Percentiles rank a stretch among this genome's conserved stretches.
phyloP scores from a whole-genome alignment of 1,284 basidiomycete species.

The Grifola frondosa region DNA sequence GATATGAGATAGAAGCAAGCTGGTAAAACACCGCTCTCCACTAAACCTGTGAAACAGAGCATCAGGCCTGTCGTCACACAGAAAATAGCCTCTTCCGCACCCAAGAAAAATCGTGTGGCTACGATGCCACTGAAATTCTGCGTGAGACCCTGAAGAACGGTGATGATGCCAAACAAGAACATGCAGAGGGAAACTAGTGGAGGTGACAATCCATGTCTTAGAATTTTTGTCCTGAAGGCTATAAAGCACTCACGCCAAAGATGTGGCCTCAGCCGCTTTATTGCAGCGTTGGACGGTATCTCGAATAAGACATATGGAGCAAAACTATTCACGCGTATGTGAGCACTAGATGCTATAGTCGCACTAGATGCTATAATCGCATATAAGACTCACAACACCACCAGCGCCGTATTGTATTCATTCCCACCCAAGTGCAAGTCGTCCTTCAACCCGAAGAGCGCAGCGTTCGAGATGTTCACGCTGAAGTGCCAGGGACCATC shows the following conservation, averaged over 20 bases:
- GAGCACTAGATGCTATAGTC: not conserved
- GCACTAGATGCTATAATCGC: too few species aligned
- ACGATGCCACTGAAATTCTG: conserved; percentile 30
- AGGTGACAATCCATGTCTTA: not conserved
- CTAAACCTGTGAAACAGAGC: conserved; percentile 11
- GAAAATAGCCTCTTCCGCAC: conserved; percentile 20
- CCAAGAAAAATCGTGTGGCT: conserved; percentile 32
- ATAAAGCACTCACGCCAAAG: conserved; percentile 16
- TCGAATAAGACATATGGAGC: conserved; percentile 20
- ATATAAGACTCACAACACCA: conserved; percentile 16
- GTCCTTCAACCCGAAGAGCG: conserved; percentile 18
- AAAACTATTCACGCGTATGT: conserved; percentile 7
- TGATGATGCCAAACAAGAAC: conserved; percentile 26
- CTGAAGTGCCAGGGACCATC: conserved; percentile 1
- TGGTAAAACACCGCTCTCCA: conserved; percentile 17
- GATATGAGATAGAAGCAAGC: conserved; percentile 27
- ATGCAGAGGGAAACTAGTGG: conserved; percentile 17
- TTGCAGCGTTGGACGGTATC: conserved; percentile 19
- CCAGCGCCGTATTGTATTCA: conserved; percentile 17
- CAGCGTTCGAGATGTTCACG: conserved; percentile 22
- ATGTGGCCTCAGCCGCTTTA: conserved; percentile 18
- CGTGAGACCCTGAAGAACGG: conserved; percentile 27
- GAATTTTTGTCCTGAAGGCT: not conserved
- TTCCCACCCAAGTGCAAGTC: conserved; percentile 13
- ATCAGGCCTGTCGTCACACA: conserved; percentile 13